Evolutionary conservation across 2,329 filamentous ascomycete genomes (phyloP).

Genomic region (Claviceps purpurea): DNA sequence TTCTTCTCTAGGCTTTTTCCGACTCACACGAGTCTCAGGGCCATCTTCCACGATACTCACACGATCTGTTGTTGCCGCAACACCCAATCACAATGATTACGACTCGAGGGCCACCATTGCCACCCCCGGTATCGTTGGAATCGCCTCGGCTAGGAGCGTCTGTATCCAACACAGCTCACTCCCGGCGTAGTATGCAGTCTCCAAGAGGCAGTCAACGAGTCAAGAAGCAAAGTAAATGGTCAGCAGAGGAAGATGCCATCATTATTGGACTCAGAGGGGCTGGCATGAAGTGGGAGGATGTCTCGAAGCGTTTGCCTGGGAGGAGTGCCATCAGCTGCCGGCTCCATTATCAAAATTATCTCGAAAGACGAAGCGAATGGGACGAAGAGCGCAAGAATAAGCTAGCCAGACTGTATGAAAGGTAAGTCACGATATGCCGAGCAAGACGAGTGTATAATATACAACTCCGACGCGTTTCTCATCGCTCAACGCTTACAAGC

Average conservation of each 20-base stretch:
- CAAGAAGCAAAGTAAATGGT: conserved; percentile 97
- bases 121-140: conserved; percentile 1
- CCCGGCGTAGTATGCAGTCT: conserved; percentile 23
- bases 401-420: conserved; percentile 84
- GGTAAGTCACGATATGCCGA: conserved; percentile 41
- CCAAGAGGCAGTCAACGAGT: conserved; percentile 55
- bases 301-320: conserved; percentile 79
- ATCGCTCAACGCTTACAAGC: not conserved
- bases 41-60: conserved; percentile 23
- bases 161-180: conserved; percentile 16
- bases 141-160: conserved; percentile 16
- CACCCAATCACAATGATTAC: conserved; percentile 8
- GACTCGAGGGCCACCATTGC: conserved; percentile 12
- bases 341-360: conserved; percentile 92
- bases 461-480: not conserved
- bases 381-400: conserved; percentile 97
- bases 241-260: conserved; percentile 77
- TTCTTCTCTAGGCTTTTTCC: conserved; percentile 64
- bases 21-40: conserved; percentile 58
- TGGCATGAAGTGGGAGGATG: conserved; percentile 98
- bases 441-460: not conserved
- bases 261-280: conserved; percentile 84
- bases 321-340: conserved; percentile 89
- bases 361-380: conserved; percentile 87
- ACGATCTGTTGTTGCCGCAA: conserved; percentile 11